Percentiles rank a stretch among this genome's conserved stretches.
Evolutionary conservation across 192 early-diverging fungal species (phyloP).

Genomic region (Ambispora gerdemannii): DNA sequence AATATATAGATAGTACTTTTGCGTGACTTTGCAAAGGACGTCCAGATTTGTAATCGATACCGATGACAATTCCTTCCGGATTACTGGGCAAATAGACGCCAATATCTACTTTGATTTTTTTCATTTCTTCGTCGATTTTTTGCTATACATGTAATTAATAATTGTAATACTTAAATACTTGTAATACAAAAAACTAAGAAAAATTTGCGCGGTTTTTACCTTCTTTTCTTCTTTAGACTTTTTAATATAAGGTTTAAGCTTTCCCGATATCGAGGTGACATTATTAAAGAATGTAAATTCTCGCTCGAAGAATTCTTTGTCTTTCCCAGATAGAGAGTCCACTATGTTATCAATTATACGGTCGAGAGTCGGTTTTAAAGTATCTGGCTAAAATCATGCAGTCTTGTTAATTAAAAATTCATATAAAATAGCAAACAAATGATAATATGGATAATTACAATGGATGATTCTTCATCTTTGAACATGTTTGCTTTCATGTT

Average conservation of each 20-base stretch:
- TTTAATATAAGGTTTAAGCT: slow-evolving; percentile 90
- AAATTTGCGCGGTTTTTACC: slow-evolving; percentile 33
- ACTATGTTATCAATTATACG: slow-evolving; percentile 83
- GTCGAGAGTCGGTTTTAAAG: slow-evolving; percentile 86
- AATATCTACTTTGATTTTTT: slow-evolving; percentile 88
- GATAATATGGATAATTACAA: slow-evolving; percentile 16
- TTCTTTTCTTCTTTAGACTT: slow-evolving; percentile 94
- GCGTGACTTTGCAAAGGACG: slow-evolving; percentile 95
- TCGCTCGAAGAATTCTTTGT: slow-evolving; percentile 90
- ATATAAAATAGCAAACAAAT: slow-evolving; percentile 23
- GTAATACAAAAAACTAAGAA: too few relatives aligned
- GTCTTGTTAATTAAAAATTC: slow-evolving; percentile 1
- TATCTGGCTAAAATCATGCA: slow-evolving; percentile 58
- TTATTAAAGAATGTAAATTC: slow-evolving; percentile 96
- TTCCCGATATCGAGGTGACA: slow-evolving; percentile 96
- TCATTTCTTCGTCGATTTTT: slow-evolving; percentile 98
- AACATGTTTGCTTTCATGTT: slow-evolving; percentile 98
- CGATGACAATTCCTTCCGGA: slow-evolving; percentile 90
- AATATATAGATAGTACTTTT: slow-evolving; percentile 52
- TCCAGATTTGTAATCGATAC: slow-evolving; percentile 92
- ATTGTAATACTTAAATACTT: too few relatives aligned
- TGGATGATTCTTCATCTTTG: slow-evolving; percentile 43
- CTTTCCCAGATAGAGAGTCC: slow-evolving; percentile 74
- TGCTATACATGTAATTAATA: slow-evolving; percentile 49
- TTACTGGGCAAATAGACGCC: slow-evolving; percentile 98